Percentiles rank a stretch among this genome's conserved stretches.
Evolutionary conservation across 345 rosid species (phyloP).

Genomic region (Pelargonium nanum): DNA sequence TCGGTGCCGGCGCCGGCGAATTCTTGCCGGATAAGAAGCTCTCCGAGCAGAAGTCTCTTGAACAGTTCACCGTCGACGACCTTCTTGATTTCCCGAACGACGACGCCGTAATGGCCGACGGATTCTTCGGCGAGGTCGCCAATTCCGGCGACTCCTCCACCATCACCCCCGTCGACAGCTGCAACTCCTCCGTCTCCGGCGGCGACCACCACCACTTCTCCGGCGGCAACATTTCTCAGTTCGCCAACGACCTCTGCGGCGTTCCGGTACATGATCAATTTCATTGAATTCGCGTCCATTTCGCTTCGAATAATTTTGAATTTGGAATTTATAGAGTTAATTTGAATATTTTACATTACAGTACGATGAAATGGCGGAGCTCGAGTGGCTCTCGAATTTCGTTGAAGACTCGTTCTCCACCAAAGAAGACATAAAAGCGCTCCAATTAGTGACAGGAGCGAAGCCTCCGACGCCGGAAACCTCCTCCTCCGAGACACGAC

Average conservation of each 20-base stretch:
- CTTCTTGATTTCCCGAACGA: neutral
- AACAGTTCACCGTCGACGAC: constrained; percentile 30
- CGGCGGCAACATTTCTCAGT: constrained; percentile 18
- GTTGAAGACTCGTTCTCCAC: constrained; percentile 64
- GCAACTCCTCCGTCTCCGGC: constrained; percentile 40
- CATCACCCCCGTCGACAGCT: constrained; percentile 27
- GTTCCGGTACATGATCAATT: constrained; percentile 40
- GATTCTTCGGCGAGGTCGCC: constrained; percentile 27
- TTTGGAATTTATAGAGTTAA: neutral
- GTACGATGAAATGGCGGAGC: constrained; percentile 66
- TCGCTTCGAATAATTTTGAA: no score
- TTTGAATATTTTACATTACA: constrained; percentile 12
- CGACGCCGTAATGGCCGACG: constrained; percentile 8
- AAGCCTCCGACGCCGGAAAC: constrained; percentile 41
- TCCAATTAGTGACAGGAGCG: constrained; percentile 31
- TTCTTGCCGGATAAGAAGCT: constrained; percentile 31
- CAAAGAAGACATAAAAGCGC: constrained; percentile 27
- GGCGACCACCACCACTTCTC: constrained; percentile 19
- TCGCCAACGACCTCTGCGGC: constrained; percentile 51
- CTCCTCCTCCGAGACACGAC: constrained; percentile 26
- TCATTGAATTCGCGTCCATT: neutral
- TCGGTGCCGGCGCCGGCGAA: constrained; percentile 12
- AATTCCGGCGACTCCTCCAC: constrained; percentile 38
- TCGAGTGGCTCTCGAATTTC: constrained; percentile 76
- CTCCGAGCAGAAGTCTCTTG: constrained; percentile 22